Conservation (phyloP, 441 rosid species). For the Euphorbia celastroides region DNA sequence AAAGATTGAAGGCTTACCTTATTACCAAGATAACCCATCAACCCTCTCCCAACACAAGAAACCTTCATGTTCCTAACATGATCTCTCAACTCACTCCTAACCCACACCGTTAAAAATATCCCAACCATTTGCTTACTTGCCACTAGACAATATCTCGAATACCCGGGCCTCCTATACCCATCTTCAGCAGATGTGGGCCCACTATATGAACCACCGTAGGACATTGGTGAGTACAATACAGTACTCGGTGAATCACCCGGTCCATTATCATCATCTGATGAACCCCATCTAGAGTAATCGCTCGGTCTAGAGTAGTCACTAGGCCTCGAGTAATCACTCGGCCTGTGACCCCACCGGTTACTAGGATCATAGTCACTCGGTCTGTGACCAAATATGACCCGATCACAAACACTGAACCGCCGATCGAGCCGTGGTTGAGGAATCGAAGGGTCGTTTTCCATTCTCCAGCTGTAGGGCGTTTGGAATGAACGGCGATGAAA, state of each 20-base stretch:
- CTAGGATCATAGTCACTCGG: slow-evolving; percentile 70
- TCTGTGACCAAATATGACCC: slow-evolving; percentile 77
- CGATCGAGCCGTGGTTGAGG: slow-evolving; percentile 75
- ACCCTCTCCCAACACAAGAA: slow-evolving; percentile 90
- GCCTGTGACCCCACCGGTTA: slow-evolving; percentile 42
- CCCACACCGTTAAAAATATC: slow-evolving; percentile 80
- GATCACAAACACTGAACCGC: slow-evolving; percentile 87
- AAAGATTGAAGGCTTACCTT: slow-evolving; percentile 41
- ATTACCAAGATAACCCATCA: slow-evolving; percentile 96
- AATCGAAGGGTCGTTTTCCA: slow-evolving; percentile 62
- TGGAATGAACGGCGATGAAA: slow-evolving; percentile 92
- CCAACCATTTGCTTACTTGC: slow-evolving; percentile 99
- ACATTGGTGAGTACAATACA: slow-evolving; percentile 77
- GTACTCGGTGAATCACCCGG: too few relatives aligned
- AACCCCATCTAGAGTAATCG: slow-evolving; percentile 85
- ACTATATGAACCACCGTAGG: slow-evolving; percentile 33
- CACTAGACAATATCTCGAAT: slow-evolving; percentile 43
- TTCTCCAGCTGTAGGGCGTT: slow-evolving; percentile 75
- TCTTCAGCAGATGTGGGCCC: slow-evolving; percentile 52
- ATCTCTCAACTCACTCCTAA: slow-evolving; percentile 54
- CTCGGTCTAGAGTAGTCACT: slow-evolving; percentile 74
- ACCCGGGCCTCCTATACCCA: slow-evolving; percentile 30
- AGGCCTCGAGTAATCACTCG: too few relatives aligned
- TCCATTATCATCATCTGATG: slow-evolving; percentile 93
- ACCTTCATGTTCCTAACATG: slow-evolving; percentile 62